Percentiles rank a stretch among this genome's conserved stretches.
Evolutionary conservation across 345 rosid species (phyloP).

Genomic region (Pugionium cornutum): DNA sequence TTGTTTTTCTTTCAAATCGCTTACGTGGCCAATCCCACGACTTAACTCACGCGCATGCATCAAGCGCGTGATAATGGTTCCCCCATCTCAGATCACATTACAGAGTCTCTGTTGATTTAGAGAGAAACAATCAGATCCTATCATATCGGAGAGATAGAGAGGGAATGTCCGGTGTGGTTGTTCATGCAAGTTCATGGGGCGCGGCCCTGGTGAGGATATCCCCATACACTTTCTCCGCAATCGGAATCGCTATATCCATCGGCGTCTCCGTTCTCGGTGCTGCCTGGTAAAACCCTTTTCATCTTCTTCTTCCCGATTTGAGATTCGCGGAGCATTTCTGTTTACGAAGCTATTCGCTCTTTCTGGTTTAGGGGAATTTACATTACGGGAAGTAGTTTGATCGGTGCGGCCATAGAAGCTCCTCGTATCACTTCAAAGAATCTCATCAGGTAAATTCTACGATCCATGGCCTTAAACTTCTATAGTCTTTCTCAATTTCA

Average conservation of each 20-base stretch:
- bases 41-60: neutral
- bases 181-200: conserved; percentile 67
- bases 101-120: neutral
- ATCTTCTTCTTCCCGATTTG: neutral
- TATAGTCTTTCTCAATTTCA: neutral
- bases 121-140: conserved; percentile 5
- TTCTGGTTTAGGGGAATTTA: conserved; percentile 40
- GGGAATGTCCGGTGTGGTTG: conserved; percentile 42
- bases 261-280: too few species aligned
- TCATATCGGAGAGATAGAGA: neutral
- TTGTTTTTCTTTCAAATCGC: too few species aligned
- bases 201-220: conserved; percentile 70
- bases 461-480: conserved; percentile 16
- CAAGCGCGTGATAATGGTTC: conserved; percentile 1
- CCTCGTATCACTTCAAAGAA: conserved; percentile 94
- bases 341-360: neutral
- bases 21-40: too few species aligned
- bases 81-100: conserved; percentile 14
- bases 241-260: conserved; percentile 85
- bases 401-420: conserved; percentile 91
- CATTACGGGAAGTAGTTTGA: conserved; percentile 67
- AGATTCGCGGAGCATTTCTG: neutral
- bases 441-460: conserved; percentile 65
- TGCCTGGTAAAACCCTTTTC: too few species aligned
- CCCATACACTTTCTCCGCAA: conserved; percentile 87